Base-by-base conservation (phyloP, 2,329 filamentous ascomycete species). In the Myriosclerotinia curreyana region DNA sequence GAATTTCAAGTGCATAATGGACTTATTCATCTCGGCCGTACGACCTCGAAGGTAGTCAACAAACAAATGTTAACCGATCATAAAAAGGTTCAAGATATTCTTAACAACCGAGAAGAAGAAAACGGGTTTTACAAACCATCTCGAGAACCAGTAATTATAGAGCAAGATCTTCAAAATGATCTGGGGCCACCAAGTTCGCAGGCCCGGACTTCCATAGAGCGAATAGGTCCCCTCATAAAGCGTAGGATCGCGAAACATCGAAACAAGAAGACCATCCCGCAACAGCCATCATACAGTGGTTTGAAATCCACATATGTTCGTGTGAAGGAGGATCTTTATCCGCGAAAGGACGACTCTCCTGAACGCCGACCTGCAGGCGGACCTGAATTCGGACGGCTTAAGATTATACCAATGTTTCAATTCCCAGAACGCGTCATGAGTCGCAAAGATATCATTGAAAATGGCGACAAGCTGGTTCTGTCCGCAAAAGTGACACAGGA, bases 161-260 rank as follows among this genome's bases (percentile, higher is more conserved):
- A 48, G n/a, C 55, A 59, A 48, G 55, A 59, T 25, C 31, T 59
- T 20, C 3, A 12, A 36, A 59, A 20, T 8, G 55, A 59, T 48
- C 15, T 59, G 3, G 42, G 36, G n/a, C 42, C 55, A 2, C 42
- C 55, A 4, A 12, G 48, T 14, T 2, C 44, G 17, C 31, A 6
- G n/a, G n/a, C 25, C 20, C 15, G 25, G n/a, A 36, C 2, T 48
- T 2, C 36, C 7, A 42, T 36, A 12, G 20, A 7, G 31, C 36
- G 11, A 11, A 36, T 36, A 1, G 34, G 34, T 34, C n/a, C 55
- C 20, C 22, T 20, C 3, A 25, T 22, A 12, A 34, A 49, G 5
- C 55, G 44, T 22, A n/a, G n/a, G n/a, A 36, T 11, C 36, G 42
- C 15, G n/a, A 59, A 36, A 20, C n/a, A 15, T 25, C n/a, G 38